These are phyloP conservation scores for Dipodascus geniculatus DNA, from an alignment of 805 yeast species.

Conservation along the genomic window DNA sequence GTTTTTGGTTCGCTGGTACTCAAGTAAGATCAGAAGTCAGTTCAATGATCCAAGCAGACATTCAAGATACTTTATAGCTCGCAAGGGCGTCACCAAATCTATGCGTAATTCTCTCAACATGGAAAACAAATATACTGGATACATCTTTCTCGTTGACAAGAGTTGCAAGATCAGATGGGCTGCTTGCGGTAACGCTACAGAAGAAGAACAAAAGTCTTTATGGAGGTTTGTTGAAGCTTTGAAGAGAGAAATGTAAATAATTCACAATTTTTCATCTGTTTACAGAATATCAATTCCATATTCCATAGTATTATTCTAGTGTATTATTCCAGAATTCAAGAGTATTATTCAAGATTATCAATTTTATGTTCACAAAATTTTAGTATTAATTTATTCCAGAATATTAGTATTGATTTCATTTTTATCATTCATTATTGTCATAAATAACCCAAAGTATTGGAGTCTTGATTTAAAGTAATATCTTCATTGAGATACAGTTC, in stretches of 20 bases:
- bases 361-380: conserved; percentile 2
- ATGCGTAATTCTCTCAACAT: conserved; percentile 49
- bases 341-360: no score
- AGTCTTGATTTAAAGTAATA: conserved; percentile 17
- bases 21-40: conserved; percentile 30
- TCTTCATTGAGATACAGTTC: conserved; percentile 24
- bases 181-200: conserved; percentile 68
- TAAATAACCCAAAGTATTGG: conserved; percentile 11
- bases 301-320: no score
- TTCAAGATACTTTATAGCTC: conserved; percentile 50
- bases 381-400: no score
- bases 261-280: no score
- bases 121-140: conserved; percentile 73
- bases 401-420: background rate
- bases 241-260: conserved; percentile 31
- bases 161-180: conserved; percentile 81
- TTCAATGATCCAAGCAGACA: conserved; percentile 38
- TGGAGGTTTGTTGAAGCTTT: conserved; percentile 59
- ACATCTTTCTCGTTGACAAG: conserved; percentile 65
- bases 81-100: conserved; percentile 43
- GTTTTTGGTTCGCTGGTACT: conserved; percentile 43
- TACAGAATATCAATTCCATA: no score
- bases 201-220: conserved; percentile 48
- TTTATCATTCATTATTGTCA: background rate
- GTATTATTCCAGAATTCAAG: no score